Evolutionary conservation across 805 yeast genomes (phyloP).

Genomic region (Diddensiella santjacobensis): DNA sequence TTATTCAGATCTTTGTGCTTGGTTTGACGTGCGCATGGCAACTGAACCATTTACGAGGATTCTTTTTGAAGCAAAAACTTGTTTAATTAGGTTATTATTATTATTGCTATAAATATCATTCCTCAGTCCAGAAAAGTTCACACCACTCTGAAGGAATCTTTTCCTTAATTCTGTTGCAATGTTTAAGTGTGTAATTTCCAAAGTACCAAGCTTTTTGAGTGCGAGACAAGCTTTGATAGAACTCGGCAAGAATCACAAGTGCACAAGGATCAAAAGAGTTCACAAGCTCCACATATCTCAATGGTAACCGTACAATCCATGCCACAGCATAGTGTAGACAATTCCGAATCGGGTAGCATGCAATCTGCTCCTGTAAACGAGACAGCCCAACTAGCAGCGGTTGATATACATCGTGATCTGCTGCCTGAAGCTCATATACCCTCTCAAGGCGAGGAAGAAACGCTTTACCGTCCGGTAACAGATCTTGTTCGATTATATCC

Average conservation of each 20-base stretch:
- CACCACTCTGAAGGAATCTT: not conserved
- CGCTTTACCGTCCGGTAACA: not conserved
- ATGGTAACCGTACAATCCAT: not conserved
- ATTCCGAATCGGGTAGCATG: not conserved
- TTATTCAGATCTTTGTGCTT: constrained; percentile 66
- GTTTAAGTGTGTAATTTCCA: not conserved
- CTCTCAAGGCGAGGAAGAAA: not conserved
- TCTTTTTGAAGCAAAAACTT: constrained; percentile 84
- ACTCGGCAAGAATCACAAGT: not conserved
- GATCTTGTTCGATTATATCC: not conserved
- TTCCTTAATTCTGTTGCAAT: not conserved
- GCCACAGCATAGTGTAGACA: not conserved
- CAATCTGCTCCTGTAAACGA: not conserved
- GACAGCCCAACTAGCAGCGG: not conserved
- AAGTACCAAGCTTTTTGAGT: not conserved
- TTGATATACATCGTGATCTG: not conserved
- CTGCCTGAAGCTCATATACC: not conserved
- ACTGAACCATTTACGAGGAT: constrained; percentile 68
- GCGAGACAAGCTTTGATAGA: not conserved
- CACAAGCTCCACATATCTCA: not conserved
- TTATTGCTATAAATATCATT: not conserved
- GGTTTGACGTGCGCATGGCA: constrained; percentile 71
- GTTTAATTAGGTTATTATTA: constrained; percentile 39
- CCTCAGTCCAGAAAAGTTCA: not conserved
- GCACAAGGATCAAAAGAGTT: not conserved